Percentiles rank a stretch among this genome's conserved stretches.
phyloP scores from a whole-genome alignment of 768 basidiomycete genomes.

The Tubosaeta brunneosetosa region DNA sequence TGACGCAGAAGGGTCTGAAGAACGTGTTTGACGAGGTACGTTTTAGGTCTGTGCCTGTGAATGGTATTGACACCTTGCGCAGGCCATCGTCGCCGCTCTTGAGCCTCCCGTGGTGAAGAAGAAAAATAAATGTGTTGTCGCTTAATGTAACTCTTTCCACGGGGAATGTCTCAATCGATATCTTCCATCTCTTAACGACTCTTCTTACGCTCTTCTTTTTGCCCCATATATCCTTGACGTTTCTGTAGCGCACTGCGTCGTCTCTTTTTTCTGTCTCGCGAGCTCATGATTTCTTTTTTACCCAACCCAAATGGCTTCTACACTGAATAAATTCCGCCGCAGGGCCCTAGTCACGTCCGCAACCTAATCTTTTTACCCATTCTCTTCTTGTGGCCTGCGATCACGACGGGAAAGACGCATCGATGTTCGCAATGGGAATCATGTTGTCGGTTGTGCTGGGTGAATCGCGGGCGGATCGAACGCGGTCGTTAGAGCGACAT shows the following conservation, averaged over 20 bases:
- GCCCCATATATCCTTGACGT: slow-evolving; percentile 35
- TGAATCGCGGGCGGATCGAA: neutral
- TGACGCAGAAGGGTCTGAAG: slow-evolving; percentile 99
- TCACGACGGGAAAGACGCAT: slow-evolving; percentile 6
- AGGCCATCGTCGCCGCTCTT: slow-evolving; percentile 96
- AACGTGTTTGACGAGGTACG: slow-evolving; percentile 99
- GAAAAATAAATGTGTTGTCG: slow-evolving; percentile 75
- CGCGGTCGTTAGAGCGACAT: slow-evolving; percentile 31
- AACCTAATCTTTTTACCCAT: slow-evolving; percentile 18
- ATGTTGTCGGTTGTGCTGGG: slow-evolving; percentile 9
- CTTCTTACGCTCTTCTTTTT: slow-evolving; percentile 26
- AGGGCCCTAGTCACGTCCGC: slow-evolving; percentile 22
- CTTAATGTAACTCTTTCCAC: slow-evolving; percentile 47
- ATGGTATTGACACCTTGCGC: slow-evolving; percentile 7
- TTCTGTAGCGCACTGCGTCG: slow-evolving; percentile 21
- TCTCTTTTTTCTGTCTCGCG: slow-evolving; percentile 13
- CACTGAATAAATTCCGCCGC: slow-evolving; percentile 25
- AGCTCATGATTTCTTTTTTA: slow-evolving; percentile 22
- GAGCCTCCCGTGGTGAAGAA: slow-evolving; percentile 93
- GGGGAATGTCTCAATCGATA: slow-evolving; percentile 27
- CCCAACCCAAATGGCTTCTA: slow-evolving; percentile 19
- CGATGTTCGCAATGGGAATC: slow-evolving; percentile 19
- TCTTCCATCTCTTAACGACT: slow-evolving; percentile 34
- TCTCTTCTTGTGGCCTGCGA: slow-evolving; percentile 5
- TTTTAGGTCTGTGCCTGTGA: slow-evolving; percentile 11